phyloP scores from a whole-genome alignment of 139 green algal genomes.

The Auxenochlorella pyrenoidosa region DNA sequence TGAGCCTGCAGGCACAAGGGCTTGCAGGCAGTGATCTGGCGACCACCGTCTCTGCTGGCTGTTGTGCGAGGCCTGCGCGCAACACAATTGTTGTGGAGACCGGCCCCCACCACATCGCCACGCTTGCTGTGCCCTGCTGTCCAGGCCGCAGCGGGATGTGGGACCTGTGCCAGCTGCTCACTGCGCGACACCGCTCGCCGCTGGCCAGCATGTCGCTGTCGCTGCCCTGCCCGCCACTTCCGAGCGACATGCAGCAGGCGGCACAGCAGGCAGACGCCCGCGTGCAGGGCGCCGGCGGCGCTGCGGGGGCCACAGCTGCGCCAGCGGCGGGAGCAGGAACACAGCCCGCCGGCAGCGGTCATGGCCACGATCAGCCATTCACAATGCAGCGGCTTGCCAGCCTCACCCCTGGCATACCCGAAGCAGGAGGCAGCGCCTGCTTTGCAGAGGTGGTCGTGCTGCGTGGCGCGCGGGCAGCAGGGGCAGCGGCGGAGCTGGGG shows the following conservation, averaged over 20 bases:
- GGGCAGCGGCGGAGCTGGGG: neutral
- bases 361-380: conserved; percentile 1
- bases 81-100: neutral
- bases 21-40: too few species aligned
- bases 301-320: neutral
- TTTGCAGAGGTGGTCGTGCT: conserved; percentile 46
- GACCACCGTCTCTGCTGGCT: too few species aligned
- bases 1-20: neutral
- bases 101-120: neutral
- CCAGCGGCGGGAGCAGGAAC: neutral
- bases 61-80: too few species aligned
- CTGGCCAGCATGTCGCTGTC: conserved; percentile 51
- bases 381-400: conserved; percentile 22
- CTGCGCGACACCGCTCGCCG: conserved; percentile 13
- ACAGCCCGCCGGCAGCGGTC: neutral
- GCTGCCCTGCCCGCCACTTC: conserved; percentile 54
- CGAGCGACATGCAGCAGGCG: conserved; percentile 8
- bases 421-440: neutral
- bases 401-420: conserved; percentile 32
- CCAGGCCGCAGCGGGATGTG: conserved; percentile 51
- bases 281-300: neutral
- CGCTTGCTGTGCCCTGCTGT: neutral
- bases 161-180: conserved; percentile 55
- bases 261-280: conserved; percentile 22
- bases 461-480: conserved; percentile 10